Base-by-base conservation (phyloP, 306 rosid genomes). In the Biancaea sappan region DNA sequence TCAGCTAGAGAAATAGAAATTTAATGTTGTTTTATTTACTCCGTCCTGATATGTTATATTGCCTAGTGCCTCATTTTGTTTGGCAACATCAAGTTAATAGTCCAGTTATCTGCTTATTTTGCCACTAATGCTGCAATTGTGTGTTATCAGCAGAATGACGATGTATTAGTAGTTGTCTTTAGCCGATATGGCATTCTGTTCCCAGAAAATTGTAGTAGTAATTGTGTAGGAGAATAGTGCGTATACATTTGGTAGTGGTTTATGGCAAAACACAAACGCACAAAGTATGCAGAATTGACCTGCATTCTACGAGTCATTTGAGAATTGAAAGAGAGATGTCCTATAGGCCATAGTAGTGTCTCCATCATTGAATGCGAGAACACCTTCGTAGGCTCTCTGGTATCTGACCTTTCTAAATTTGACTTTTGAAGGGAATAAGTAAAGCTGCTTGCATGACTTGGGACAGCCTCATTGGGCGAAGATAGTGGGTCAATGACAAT, bases 401-500 rank as follows among this genome's bases (percentile, higher is more conserved):
- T 21, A 8, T 64, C 40, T 67, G 72, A 69, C 35, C n/a, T 52
- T 44, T n/a, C 32, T 28, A 12, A 26, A 54, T 73, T 70, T 78
- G 74, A 69, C 75, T 57, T 74, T 29, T 28, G 63, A 19, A 16
- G 40, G 13, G 52, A 60, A 63, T 21, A 22, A 25, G 12, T 21
- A 50, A 66, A 6, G 68, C 64, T 63, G 43, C 43, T 13, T 9
- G 32, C 18, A 68, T 11, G 60, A 19, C 48, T 24, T 48, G 15
- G 66, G 72, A 64, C 79, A 74, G 53, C 60, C 64, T 35, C 48
- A 26, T 62, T 64, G 80, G 74, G 74, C 74, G 76, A 31, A 62
- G 68, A 59, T 34, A 69, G 77, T 78, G 78, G 86, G 86, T 37
- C 68, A 62, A 66, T 69, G 31, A 61, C 83, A 74, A 71, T 57